These are phyloP conservation scores for Magnusiomyces suaveolens DNA, from an alignment of 1,139 yeast genomes.

Conservation along the genomic window DNA sequence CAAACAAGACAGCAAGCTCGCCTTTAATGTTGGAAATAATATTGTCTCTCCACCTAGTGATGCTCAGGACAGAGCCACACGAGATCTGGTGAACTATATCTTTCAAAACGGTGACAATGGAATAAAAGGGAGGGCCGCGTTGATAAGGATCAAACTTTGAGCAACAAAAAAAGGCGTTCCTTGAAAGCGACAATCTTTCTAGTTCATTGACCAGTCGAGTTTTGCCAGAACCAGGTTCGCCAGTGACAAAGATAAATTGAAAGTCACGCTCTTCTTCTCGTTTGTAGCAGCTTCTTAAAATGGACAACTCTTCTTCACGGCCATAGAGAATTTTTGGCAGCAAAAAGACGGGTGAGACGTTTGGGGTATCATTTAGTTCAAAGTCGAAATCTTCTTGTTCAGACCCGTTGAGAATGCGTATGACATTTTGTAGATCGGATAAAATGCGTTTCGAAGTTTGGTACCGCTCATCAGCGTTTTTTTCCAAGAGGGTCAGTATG, in stretches of 20 bases:
- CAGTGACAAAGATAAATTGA: constrained; percentile 35
- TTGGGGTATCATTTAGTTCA: constrained; percentile 18
- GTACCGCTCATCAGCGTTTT: constrained; percentile 39
- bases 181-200: constrained; percentile 34
- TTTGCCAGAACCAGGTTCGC: constrained; percentile 45
- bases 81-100: constrained; percentile 39
- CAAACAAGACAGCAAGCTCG: constrained; percentile 40
- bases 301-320: constrained; percentile 30
- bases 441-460: constrained; percentile 34
- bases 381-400: constrained; percentile 19
- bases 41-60: constrained; percentile 39
- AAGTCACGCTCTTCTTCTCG: constrained; percentile 23
- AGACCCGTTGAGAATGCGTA: constrained; percentile 19
- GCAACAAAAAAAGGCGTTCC: constrained; percentile 35
- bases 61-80: constrained; percentile 34
- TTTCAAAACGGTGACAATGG: constrained; percentile 36
- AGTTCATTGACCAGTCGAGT: constrained; percentile 39
- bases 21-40: constrained; percentile 37
- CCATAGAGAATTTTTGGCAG: constrained; percentile 36
- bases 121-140: constrained; percentile 31
- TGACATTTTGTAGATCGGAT: constrained; percentile 32
- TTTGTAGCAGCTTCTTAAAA: constrained; percentile 29
- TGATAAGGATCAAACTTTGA: constrained; percentile 38
- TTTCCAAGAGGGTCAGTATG: constrained; percentile 40
- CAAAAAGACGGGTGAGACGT: constrained; percentile 24